Evolutionary conservation across 345 rosid species (phyloP).

Genomic region (Pseudoturritis turrita): DNA sequence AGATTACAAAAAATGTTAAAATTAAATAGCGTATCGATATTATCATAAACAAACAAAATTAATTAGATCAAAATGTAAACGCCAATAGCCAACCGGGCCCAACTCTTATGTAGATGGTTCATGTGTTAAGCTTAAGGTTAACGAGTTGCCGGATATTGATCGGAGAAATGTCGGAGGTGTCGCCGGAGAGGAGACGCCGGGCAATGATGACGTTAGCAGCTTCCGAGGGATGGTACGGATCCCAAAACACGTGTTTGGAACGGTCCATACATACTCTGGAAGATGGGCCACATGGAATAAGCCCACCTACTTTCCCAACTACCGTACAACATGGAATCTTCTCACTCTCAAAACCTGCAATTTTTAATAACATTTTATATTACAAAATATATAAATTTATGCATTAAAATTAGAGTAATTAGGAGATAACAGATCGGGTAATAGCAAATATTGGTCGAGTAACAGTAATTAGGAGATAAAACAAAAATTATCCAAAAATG

Average conservation of each 20-base stretch:
- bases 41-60: background rate
- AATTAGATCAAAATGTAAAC: constrained; percentile 1
- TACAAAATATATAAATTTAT: background rate
- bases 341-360: constrained; percentile 54
- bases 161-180: constrained; percentile 31
- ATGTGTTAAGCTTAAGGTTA: background rate
- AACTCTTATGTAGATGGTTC: background rate
- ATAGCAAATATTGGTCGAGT: too few relatives aligned
- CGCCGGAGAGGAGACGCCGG: constrained; percentile 30
- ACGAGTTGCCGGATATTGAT: constrained; percentile 38
- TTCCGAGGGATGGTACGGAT: constrained; percentile 38
- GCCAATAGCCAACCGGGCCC: background rate
- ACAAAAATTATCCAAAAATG: too few relatives aligned
- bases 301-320: constrained; percentile 53
- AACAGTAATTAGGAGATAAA: too few relatives aligned
- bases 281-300: constrained; percentile 42
- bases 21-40: background rate
- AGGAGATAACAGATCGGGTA: too few relatives aligned
- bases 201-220: constrained; percentile 29
- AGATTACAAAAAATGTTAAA: background rate
- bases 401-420: background rate
- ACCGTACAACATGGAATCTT: constrained; percentile 50
- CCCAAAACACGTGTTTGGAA: constrained; percentile 39
- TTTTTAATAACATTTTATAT: too few relatives aligned
- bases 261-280: constrained; percentile 33